phyloP scores from a whole-genome alignment of 164 flowering plant genomes.

The Annona squamosa region DNA sequence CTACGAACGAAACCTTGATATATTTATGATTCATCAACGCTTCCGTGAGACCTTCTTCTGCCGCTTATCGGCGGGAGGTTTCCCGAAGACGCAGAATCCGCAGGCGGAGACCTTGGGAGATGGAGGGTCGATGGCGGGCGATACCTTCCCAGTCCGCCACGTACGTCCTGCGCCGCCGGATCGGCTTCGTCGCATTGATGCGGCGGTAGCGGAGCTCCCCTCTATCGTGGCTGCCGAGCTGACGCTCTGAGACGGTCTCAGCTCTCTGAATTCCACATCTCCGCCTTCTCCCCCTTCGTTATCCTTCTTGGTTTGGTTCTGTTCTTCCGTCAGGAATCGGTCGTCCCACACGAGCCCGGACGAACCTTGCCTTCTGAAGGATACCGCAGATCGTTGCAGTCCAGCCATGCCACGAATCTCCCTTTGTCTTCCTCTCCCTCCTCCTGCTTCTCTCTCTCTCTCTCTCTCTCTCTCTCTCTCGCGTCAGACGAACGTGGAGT shows the following conservation, averaged over 20 bases:
- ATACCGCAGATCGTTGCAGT: constrained; percentile 59
- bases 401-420: constrained; percentile 29
- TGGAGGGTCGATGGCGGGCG: constrained; percentile 50
- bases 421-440: not conserved
- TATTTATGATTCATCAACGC: not conserved
- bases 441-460: not conserved
- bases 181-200: constrained; percentile 12
- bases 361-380: constrained; percentile 82
- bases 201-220: constrained; percentile 1
- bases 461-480: not conserved
- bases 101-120: constrained; percentile 62
- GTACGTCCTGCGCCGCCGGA: constrained; percentile 14
- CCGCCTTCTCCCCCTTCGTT: constrained; percentile 3
- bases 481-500: not conserved
- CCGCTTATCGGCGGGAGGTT: constrained; percentile 13
- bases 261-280: constrained; percentile 11
- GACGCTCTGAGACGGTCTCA: constrained; percentile 13
- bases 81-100: constrained; percentile 38
- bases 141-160: constrained; percentile 28
- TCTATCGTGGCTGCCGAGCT: constrained; percentile 8
- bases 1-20: not conserved
- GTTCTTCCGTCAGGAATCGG: constrained; percentile 36
- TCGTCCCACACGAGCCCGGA: constrained; percentile 89
- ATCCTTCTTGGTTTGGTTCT: constrained; percentile 9
- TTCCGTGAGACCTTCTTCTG: constrained; percentile 11